Evolutionary conservation across 345 rosid genomes (phyloP), one percentile per base, ranked within the genome.

Genomic region (Syzygium aromaticum): DNA sequence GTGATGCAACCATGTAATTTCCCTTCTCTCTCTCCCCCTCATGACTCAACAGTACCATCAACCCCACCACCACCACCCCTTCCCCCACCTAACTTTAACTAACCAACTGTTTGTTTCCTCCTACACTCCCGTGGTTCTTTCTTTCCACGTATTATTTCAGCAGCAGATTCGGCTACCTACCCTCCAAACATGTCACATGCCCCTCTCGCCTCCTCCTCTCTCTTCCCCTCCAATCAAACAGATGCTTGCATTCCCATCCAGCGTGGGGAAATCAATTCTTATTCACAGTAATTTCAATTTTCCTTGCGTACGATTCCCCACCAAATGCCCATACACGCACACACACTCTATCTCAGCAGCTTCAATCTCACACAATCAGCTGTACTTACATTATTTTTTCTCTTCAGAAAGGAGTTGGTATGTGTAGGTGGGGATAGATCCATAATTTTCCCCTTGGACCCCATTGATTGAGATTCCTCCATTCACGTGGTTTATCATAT

Each of bases 181-280:
- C 92, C 89, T 87, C 90, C 92, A 90, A 91, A 93, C 94, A 93
- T 84, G 54, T 89, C 94, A 92, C 94, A 90, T 93, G 93, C 51
- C 84, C 84, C 52, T 77, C 87, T 82, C 5, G 21, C n/a, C 25
- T 38, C 64, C 54, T 56, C 51, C 53, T n/a, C 56, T 56, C 88
- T 85, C 53, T 63, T 83, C 51, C 51, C 51, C 73, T 56, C 88
- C 91, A 61, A 88, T 86, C 86, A 77, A 30, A 52, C 54, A 54
- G 84, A 89, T 87, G 85, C 89, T 61, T 84, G 51, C 86, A 86
- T 85, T 89, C 88, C 59, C 46, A 46, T 51, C 83, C 52, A 28
- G 40, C 63, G 33, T 43, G 12, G 46, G 46, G 78, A 67, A 67
- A 67, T 67, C 78, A 67, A 67, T 67, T 67, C 78, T 67, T 67